phyloP scores from a whole-genome alignment of 106 monocot species.

The Apostasia shenzhenica region DNA sequence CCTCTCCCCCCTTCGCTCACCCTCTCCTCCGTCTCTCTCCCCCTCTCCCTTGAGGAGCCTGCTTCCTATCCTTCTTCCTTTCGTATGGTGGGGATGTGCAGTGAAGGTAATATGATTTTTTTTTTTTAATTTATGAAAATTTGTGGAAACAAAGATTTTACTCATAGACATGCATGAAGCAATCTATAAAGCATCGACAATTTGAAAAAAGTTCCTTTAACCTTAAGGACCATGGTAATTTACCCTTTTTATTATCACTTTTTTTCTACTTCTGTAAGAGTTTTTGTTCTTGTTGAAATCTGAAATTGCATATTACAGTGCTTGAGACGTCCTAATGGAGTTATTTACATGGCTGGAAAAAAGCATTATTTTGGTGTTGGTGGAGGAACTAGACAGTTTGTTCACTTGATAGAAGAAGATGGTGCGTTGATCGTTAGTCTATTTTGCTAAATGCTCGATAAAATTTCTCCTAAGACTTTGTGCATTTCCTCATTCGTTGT shows the following conservation, averaged over 20 bases:
- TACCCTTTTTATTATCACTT: no score
- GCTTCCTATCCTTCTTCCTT: no score
- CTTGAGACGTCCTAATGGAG: slow-evolving; percentile 38
- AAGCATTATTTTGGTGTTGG: slow-evolving; percentile 99
- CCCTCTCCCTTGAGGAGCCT: no score
- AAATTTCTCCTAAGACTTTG: neutral
- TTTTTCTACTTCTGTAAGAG: neutral
- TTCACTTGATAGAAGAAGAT: slow-evolving; percentile 66
- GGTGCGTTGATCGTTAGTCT: slow-evolving; percentile 34
- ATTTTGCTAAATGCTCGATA: neutral
- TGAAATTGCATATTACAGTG: slow-evolving; percentile 36
- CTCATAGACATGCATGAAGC: no score
- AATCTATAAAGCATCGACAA: no score
- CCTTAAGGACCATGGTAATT: no score
- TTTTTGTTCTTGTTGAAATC: neutral
- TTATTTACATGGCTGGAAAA: slow-evolving; percentile 90
- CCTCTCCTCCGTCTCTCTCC: no score
- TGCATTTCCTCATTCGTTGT: neutral
- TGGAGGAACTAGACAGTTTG: slow-evolving; percentile 92
- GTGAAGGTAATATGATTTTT: no score
- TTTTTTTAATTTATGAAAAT: neutral
- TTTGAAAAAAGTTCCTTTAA: no score
- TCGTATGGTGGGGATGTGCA: neutral
- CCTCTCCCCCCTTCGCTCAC: no score
- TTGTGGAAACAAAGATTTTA: no score